Conservation (phyloP, 345 rosid genomes). For the Eucalyptus coolabah region DNA sequence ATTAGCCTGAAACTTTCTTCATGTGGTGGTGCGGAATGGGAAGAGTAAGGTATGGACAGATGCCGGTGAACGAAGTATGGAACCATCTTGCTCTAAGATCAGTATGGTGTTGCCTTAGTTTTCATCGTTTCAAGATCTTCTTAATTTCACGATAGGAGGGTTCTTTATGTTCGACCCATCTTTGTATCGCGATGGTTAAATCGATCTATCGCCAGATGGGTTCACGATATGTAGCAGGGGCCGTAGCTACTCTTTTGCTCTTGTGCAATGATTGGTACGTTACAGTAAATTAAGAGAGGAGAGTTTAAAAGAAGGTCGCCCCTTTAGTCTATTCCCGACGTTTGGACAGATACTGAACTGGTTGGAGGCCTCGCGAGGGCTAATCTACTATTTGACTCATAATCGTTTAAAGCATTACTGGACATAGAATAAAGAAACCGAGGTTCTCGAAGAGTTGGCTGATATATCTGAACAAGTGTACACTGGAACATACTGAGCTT, state of each 20-base stretch:
- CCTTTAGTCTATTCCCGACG: neutral
- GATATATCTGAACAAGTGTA: neutral
- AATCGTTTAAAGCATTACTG: neutral
- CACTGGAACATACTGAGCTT: neutral
- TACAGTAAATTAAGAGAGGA: neutral
- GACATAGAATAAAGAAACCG: neutral
- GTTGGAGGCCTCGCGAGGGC: neutral
- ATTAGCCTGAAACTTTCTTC: neutral
- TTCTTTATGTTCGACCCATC: neutral
- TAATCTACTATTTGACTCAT: neutral
- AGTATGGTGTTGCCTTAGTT: neutral
- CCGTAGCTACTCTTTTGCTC: neutral
- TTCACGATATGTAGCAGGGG: neutral
- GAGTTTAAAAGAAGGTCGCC: neutral
- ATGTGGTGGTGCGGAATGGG: neutral
- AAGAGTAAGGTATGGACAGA: neutral
- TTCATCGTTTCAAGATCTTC: neutral
- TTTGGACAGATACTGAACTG: neutral
- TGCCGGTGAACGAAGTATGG: neutral
- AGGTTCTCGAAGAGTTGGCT: neutral
- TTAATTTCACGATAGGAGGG: neutral
- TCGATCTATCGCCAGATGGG: neutral
- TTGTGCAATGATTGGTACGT: neutral
- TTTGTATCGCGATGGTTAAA: neutral
- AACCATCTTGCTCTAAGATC: neutral